Percentiles rank a stretch among this genome's conserved stretches.
phyloP scores from a whole-genome alignment of 2,329 filamentous ascomycete species.

The Berkeleyomyces basicola region DNA sequence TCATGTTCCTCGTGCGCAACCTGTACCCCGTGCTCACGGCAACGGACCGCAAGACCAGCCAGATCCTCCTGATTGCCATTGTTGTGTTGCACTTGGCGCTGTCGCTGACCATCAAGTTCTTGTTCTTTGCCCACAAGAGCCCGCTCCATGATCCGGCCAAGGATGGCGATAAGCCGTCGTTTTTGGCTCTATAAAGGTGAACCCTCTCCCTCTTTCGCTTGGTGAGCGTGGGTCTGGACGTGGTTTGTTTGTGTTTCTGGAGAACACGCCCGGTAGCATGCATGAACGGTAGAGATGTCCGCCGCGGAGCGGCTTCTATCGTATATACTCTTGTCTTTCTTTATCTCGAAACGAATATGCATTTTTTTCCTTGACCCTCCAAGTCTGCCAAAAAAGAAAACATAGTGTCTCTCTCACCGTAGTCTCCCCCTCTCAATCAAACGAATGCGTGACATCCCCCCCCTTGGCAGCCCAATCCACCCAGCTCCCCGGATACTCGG shows the following conservation, averaged over 20 bases:
- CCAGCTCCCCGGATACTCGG: conserved; percentile 63
- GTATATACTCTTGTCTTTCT: not conserved
- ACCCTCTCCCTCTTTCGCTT: not conserved
- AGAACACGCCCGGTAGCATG: not conserved
- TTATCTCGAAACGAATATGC: not conserved
- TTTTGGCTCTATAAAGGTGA: not conserved
- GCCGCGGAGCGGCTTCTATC: not conserved
- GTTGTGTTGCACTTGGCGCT: conserved; percentile 77
- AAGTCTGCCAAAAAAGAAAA: not conserved
- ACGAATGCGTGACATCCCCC: conserved; percentile 27
- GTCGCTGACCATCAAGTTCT: conserved; percentile 82
- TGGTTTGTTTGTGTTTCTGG: not conserved
- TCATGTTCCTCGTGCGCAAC: conserved; percentile 70
- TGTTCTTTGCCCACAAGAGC: conserved; percentile 82
- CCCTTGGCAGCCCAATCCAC: conserved; percentile 65
- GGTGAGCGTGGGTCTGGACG: not conserved
- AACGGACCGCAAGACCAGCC: conserved; percentile 82
- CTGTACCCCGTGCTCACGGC: conserved; percentile 82
- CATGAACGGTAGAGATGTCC: not conserved
- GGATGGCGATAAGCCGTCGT: not conserved
- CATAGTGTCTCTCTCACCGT: not conserved
- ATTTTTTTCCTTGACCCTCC: not conserved
- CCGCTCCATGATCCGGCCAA: conserved; percentile 20
- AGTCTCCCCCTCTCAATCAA: not conserved
- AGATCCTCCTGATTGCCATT: conserved; percentile 70